These are phyloP conservation scores for Mrakia gelida DNA, from an alignment of 768 basidiomycete species.

Conservation along the genomic window DNA sequence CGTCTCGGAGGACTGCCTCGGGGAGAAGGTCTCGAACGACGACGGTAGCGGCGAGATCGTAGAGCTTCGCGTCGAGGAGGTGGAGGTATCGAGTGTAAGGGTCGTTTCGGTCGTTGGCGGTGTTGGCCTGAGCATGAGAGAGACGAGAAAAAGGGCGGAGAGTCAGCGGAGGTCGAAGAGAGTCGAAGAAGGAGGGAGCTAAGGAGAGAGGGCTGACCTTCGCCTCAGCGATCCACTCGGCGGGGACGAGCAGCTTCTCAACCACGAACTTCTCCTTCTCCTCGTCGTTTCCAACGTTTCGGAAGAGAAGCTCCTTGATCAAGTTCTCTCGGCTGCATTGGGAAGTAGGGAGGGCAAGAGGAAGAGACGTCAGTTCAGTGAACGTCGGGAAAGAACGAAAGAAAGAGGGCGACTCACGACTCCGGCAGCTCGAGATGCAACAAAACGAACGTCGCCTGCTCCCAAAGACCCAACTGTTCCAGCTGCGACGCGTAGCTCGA, in stretches of 20 bases:
- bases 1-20: constrained; percentile 71
- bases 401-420: constrained; percentile 54
- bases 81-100: constrained; percentile 71
- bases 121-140: constrained; percentile 55
- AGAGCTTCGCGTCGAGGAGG: constrained; percentile 65
- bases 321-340: constrained; percentile 68
- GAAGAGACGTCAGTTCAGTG: neutral
- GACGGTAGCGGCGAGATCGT: constrained; percentile 72
- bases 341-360: constrained; percentile 6
- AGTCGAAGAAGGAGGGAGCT: neutral
- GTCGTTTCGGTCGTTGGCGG: constrained; percentile 59
- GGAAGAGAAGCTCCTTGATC: constrained; percentile 70
- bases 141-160: neutral
- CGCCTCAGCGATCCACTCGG: constrained; percentile 83
- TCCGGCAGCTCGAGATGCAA: constrained; percentile 76
- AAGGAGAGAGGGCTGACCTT: constrained; percentile 52
- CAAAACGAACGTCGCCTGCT: constrained; percentile 82
- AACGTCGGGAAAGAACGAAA: neutral
- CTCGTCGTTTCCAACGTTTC: constrained; percentile 46
- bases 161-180: constrained; percentile 1
- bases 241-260: constrained; percentile 73
- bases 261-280: constrained; percentile 45
- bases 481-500: constrained; percentile 81
- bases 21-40: constrained; percentile 82
- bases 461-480: constrained; percentile 71